A percentile compares a stretch with the other conserved stretches of the same genome.
Conservation (phyloP, 148 eudicot species). For the Rhododendron kiyosumense region DNA sequence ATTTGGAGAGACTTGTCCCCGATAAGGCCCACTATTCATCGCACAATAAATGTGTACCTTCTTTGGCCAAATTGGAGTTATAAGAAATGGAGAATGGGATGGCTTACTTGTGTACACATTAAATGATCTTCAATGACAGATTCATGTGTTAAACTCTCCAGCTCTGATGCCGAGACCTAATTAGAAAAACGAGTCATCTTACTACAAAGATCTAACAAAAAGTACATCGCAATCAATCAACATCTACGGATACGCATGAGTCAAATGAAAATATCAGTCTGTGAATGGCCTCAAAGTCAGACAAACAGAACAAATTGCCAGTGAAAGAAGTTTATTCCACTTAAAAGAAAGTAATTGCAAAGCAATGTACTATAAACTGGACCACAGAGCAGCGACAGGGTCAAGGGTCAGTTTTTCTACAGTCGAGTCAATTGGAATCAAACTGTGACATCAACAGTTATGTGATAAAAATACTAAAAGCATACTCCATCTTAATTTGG, state of each 20-base stretch:
- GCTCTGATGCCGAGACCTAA: conserved; percentile 18
- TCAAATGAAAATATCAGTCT: not conserved
- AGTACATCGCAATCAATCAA: not conserved
- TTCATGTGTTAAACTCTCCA: conserved; percentile 18
- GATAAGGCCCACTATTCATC: not conserved
- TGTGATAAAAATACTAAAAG: not conserved
- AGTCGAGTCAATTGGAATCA: not conserved
- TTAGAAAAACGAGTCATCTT: not conserved
- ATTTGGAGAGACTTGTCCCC: not conserved
- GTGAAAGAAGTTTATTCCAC: not conserved
- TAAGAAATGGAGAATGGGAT: not conserved
- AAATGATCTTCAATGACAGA: conserved; percentile 26
- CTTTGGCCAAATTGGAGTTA: not conserved
- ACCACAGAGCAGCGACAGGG: not conserved
- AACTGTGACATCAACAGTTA: not conserved
- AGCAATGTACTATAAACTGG: not conserved
- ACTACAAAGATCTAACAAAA: not conserved
- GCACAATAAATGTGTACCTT: not conserved
- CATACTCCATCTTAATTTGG: not conserved
- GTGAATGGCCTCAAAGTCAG: not conserved
- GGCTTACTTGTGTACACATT: conserved; percentile 37
- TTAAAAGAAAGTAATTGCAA: not conserved
- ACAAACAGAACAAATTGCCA: not conserved
- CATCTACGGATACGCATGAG: not conserved
- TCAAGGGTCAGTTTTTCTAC: not conserved